phyloP scores from a whole-genome alignment of 441 rosid species.

The Erodium texanum region DNA sequence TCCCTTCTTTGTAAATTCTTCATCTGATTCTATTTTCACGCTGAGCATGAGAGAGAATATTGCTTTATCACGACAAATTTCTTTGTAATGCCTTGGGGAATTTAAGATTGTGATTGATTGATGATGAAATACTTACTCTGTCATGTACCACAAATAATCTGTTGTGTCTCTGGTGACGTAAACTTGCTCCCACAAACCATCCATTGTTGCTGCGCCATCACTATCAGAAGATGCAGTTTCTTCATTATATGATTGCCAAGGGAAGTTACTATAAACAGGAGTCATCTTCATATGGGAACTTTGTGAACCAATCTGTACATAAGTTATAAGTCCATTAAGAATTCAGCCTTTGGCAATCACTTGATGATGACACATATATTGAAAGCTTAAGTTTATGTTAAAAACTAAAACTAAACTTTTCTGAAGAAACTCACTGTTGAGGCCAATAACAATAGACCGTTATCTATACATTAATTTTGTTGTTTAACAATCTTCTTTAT shows the following conservation, averaged over 20 bases:
- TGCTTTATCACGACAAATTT: background rate
- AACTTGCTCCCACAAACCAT: constrained; percentile 5
- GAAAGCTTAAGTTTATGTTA: background rate
- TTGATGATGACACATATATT: background rate
- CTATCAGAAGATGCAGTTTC: constrained; percentile 2
- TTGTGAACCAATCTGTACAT: constrained; percentile 77
- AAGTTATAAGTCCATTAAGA: background rate
- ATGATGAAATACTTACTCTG: constrained; percentile 5
- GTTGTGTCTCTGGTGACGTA: constrained; percentile 9
- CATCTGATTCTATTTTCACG: constrained; percentile 63
- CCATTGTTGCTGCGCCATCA: background rate
- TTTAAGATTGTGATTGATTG: background rate
- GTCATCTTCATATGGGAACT: constrained; percentile 10
- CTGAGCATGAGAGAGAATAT: constrained; percentile 26
- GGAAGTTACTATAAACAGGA: constrained; percentile 1
- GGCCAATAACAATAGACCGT: background rate
- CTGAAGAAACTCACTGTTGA: background rate
- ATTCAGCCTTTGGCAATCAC: background rate
- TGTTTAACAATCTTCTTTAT: background rate
- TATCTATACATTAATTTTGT: background rate
- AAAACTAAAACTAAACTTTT: background rate
- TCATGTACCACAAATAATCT: constrained; percentile 3
- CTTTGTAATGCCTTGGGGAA: background rate
- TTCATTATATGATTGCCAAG: constrained; percentile 4
- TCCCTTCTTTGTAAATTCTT: constrained; percentile 81